Evolutionary conservation across 2,329 filamentous ascomycete genomes (phyloP).

Genomic region (Xylariaceae sp.): DNA sequence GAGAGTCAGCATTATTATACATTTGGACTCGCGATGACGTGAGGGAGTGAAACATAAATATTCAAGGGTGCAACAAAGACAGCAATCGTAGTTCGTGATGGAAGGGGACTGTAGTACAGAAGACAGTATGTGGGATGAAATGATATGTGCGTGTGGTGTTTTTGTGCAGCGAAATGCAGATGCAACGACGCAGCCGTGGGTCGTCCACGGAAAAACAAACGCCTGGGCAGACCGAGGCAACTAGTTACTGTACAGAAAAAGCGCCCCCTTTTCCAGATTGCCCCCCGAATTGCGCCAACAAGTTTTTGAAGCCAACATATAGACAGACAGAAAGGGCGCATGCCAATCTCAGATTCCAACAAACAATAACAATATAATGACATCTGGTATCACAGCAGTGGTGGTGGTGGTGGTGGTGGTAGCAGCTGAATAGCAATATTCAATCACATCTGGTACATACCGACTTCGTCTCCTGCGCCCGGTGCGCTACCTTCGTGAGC

Average conservation of each 20-base stretch:
- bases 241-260: conserved; percentile 56
- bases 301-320: conserved; percentile 36
- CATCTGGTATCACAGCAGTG: conserved; percentile 36
- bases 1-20: conserved; percentile 30
- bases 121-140: conserved; percentile 32
- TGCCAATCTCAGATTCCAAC: conserved; percentile 29
- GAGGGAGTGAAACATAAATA: conserved; percentile 18
- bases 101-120: conserved; percentile 33
- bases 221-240: conserved; percentile 40
- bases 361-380: conserved; percentile 32
- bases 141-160: conserved; percentile 37
- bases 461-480: conserved; percentile 79
- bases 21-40: conserved; percentile 15
- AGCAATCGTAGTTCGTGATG: conserved; percentile 28
- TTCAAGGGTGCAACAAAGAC: conserved; percentile 24
- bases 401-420: conserved; percentile 34
- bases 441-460: conserved; percentile 96
- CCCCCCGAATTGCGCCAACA: conserved; percentile 37
- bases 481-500: conserved; percentile 66
- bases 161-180: conserved; percentile 36
- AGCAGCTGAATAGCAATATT: conserved; percentile 36
- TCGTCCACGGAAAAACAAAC: conserved; percentile 34
- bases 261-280: conserved; percentile 36
- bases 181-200: conserved; percentile 37
- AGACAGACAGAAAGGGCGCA: conserved; percentile 32